phyloP scores from a whole-genome alignment of 306 rosid species.

The Trifolium dubium region DNA sequence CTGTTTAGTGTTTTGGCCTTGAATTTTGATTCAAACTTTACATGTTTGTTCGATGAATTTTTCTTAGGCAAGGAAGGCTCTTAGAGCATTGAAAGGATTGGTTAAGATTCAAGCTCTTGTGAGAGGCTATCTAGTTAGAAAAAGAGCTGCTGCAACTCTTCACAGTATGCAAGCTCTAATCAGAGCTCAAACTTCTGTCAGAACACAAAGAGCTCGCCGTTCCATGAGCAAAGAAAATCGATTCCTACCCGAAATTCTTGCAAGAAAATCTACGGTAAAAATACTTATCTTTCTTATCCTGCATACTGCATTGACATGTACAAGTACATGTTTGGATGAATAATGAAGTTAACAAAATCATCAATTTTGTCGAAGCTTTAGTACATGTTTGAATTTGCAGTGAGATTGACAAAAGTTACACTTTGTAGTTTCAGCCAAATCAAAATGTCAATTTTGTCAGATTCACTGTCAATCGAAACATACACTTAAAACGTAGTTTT shows the following conservation, averaged over 20 bases:
- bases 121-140: slow-evolving; percentile 84
- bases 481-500: neutral
- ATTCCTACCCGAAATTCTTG: slow-evolving; percentile 53
- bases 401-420: neutral
- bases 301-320: neutral
- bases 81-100: slow-evolving; percentile 82
- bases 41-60: neutral
- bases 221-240: slow-evolving; percentile 72
- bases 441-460: too few relatives aligned
- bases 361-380: neutral
- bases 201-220: slow-evolving; percentile 84
- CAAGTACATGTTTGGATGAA: neutral
- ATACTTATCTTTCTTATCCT: neutral
- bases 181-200: slow-evolving; percentile 76
- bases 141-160: slow-evolving; percentile 88
- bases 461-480: neutral
- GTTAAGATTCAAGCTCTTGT: slow-evolving; percentile 95
- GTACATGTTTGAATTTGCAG: neutral
- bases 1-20: neutral
- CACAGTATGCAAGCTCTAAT: slow-evolving; percentile 93
- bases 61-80: slow-evolving; percentile 85
- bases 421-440: neutral
- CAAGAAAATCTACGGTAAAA: slow-evolving; percentile 67
- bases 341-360: too few relatives aligned
- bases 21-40: slow-evolving; percentile 14